Evolutionary conservation across 176 grass and related monocot species (phyloP).

Genomic region (Themeda triandra): DNA sequence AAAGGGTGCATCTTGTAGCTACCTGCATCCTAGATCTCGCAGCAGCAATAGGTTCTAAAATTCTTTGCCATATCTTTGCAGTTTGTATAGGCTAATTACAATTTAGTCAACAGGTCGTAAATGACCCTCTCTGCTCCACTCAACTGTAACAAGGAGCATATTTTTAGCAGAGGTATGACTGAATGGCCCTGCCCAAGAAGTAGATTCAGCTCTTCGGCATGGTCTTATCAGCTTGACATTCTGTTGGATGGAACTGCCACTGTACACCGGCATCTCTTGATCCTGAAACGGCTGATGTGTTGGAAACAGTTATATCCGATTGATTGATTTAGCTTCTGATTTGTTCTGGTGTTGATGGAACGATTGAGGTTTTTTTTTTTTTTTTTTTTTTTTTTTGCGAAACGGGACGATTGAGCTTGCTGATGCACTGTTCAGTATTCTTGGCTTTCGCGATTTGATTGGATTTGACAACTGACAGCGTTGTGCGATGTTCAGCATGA

Average conservation of each 20-base stretch:
- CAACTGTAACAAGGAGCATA: constrained; percentile 37
- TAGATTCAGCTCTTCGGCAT: constrained; percentile 26
- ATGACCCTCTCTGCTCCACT: constrained; percentile 34
- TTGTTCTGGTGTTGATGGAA: not conserved
- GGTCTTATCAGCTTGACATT: constrained; percentile 26
- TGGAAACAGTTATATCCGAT: constrained; percentile 3
- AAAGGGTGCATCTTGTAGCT: constrained; percentile 90
- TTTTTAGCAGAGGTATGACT: constrained; percentile 36
- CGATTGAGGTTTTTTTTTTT: too few relatives aligned
- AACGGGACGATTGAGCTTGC: not conserved
- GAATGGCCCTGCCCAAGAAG: constrained; percentile 8
- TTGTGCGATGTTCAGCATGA: not conserved
- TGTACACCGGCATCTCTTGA: constrained; percentile 4
- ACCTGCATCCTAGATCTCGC: constrained; percentile 54
- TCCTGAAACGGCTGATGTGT: constrained; percentile 13
- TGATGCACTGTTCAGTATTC: not conserved
- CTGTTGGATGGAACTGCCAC: constrained; percentile 21
- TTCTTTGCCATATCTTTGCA: constrained; percentile 37
- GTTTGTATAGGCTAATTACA: constrained; percentile 66
- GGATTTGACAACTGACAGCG: not conserved
- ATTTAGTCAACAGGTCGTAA: constrained; percentile 40
- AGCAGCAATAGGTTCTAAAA: constrained; percentile 34
- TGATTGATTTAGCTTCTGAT: not conserved
- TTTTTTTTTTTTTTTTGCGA: too few relatives aligned
- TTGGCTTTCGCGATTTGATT: not conserved